Evolutionary conservation across 768 basidiomycete species (phyloP), one percentile per base, ranked within the genome.

Genomic region (Boletus huronensis): DNA sequence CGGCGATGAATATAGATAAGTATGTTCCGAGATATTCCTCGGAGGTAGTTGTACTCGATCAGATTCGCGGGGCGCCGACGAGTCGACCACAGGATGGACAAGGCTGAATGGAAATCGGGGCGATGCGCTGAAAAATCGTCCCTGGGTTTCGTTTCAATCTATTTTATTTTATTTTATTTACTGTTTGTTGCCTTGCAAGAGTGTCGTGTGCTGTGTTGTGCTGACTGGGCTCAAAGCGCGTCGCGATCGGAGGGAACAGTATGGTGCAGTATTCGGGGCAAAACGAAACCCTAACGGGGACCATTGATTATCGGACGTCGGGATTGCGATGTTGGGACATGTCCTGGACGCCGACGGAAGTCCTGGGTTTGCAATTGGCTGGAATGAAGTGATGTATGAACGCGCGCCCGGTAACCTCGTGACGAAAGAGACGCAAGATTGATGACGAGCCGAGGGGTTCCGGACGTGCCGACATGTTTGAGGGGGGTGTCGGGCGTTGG

Each of bases 1-100:
- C 53, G 51, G 61, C 19, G 52, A 58, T 51, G 19, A 36, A 36
- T 31, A 25, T 46, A 25, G 49, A 44, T 48, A n/a, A n/a, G n/a
- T n/a, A 44, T 45, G 42, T 53, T 28, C 14, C 25, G 19, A 35
- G 19, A 19, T 26, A 14, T 31, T 26, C 48, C 43, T 53, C 60
- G 51, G 52, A 36, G 19, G 55, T 40, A 32, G 29, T 46, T 28
- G 28, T 19, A 32, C 48, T 42, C 48, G 48, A 48, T 51, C 58
- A 49, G 29, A 48, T 19, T 25, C 14, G 29, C 42, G 36, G 35
- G 40, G 43, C 10, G 19, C 19, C 29, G 51, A 50, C 50, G 25
- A 6, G 46, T 29, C 21, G 17, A 54, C 25, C 26, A 31, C 19
- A 26, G 21, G 49, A 31, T 26, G 29, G 40, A 41, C 13, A 14